Evolutionary conservation across 176 grass and related monocot genomes (phyloP), one percentile per base, ranked within the genome.

Genomic region (Avena sativa): DNA sequence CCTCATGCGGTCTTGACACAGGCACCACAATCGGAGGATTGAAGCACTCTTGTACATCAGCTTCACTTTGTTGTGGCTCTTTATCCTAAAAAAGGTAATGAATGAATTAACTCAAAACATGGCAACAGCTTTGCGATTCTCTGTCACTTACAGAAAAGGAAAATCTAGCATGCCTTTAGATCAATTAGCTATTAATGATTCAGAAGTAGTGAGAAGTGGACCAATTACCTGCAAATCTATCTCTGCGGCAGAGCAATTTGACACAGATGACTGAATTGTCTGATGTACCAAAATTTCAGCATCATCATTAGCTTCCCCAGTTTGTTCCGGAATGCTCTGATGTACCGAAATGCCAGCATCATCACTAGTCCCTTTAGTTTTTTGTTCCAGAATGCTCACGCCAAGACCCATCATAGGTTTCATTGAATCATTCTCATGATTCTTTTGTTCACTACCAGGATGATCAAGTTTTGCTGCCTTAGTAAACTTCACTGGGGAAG

Each of bases 1-100:
- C 84, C 69, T 96, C 97, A 60, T 56, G 53, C 30, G 94, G 92
- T 66, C 97, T 92, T 77, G 92, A 90, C 74, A 96, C 90, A 93
- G 90, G 68, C 69, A 96, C 92, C 74, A 99, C 90, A 83, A 94
- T 89, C 34, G 92, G 84, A 83, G 90, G 38, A 84, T 87, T 91
- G 25, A 91, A 82, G 82, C 83, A 78, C 50, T 84, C 85, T 5
- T 90, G 78, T 81, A 81, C 50, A 87, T 53, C 11, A 78, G 48
- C 30, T 83, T 92, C 80, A 19, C 55, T 78, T 69, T 55, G 77
- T 52, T 60, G 72, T 77, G 58, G 34, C 67, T 72, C 77, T 90
- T 91, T 83, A 59, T 55, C 92, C 94, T 99, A 79, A 53, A 79
- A 78, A 83, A 16, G 13, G 87, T 12, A 67, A 84, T 9, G 3